phyloP scores from a whole-genome alignment of 192 early-diverging fungal species.

The Mortierella alpina region DNA sequence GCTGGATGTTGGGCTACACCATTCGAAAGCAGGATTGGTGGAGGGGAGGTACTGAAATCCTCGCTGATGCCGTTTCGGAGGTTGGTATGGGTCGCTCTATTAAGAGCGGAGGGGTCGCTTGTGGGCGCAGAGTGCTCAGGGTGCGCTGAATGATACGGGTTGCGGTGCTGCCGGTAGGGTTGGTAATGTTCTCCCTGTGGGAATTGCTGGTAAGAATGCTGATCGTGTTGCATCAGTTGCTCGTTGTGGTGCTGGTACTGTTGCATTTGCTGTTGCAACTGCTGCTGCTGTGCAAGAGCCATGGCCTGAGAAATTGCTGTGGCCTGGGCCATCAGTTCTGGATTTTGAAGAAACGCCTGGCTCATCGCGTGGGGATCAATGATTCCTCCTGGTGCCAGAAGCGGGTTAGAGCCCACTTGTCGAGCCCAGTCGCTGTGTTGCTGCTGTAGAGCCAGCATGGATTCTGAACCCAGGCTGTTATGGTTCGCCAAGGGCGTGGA shows the following conservation, averaged over 20 bases:
- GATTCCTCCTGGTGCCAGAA: conserved; percentile 22
- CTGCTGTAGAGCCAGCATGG: not conserved
- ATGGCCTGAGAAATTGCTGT: conserved; percentile 49
- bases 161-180: too few relatives aligned
- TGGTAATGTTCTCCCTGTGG: not conserved
- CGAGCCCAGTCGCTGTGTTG: conserved; percentile 39
- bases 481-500: not conserved
- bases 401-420: conserved; percentile 31
- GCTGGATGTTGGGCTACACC: conserved; percentile 10
- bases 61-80: conserved; percentile 2
- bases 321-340: conserved; percentile 48
- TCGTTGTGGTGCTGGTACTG: conserved; percentile 23
- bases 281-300: conserved; percentile 39
- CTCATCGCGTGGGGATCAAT: conserved; percentile 52
- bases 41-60: conserved; percentile 10
- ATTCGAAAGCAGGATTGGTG: conserved; percentile 8
- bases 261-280: conserved; percentile 22
- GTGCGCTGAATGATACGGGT: too few relatives aligned
- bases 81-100: conserved; percentile 6
- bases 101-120: too few relatives aligned
- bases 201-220: conserved; percentile 1
- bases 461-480: conserved; percentile 2
- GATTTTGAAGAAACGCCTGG: conserved; percentile 47
- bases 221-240: conserved; percentile 16
- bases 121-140: too few relatives aligned